Evolutionary conservation across 2,329 filamentous ascomycete species (phyloP), one percentile per base, ranked within the genome.

Genomic region (Penicillium sp.): DNA sequence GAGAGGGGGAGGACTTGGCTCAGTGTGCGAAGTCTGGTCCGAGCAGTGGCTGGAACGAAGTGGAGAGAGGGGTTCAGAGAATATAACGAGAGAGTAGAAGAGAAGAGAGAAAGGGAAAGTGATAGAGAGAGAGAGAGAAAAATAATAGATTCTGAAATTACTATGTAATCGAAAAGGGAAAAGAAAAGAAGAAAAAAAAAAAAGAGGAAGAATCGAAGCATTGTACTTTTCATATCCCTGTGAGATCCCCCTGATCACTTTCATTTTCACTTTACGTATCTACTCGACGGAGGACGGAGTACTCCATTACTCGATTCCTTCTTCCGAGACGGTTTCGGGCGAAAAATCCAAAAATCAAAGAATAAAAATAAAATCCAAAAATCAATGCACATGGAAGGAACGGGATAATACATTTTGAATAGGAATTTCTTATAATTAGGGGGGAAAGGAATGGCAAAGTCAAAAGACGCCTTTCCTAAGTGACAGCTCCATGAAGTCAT

Each of bases 1-100:
- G 41, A 50, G 52, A 30, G 54, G 45, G 45, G 26, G 9, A 27
- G 14, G 16, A 48, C 27, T 39, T 38, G 35, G 35, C 35, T n/a
- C 38, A 41, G 51, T 61, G 59, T 58, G 61, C 57, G 57, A 57
- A 61, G 57, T 55, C 50, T 57, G 56, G 54, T 55, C 47, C 53
- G 55, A 47, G 55, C 35, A 56, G 59, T 59, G 61, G 58, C 58
- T 61, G 62, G 57, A 60, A 59, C 55, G 51, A 56, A 63, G 56
- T 56, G 53, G 52, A 59, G 54, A 52, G 49, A 39, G 48, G 47
- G 47, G 49, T 51, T 46, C 19, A 36, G 42, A 44, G 38, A 35
- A 34, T 18, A 41, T 41, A 44, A 36, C 11, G 36, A 34, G 36
- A 34, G 13, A 32, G 13, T n/a, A 11, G 36, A 18, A 34, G 13